Evolutionary conservation across 306 rosid genomes (phyloP), one percentile per base, ranked within the genome.

Genomic region (Vigna unguiculata): DNA sequence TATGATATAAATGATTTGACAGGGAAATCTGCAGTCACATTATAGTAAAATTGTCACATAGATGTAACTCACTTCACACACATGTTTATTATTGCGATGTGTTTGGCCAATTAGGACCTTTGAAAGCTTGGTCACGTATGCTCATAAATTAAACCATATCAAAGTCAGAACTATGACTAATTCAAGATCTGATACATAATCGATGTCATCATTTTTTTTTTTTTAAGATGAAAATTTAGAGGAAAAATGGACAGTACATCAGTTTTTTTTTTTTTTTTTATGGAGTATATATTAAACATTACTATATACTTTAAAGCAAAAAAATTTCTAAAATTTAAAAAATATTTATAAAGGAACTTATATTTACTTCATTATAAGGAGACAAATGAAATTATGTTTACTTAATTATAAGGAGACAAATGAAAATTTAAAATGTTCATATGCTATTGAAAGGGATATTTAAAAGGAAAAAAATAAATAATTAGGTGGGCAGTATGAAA

Each of bases 1-100:
- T 2, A 40, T 11, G 14, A 41, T 21, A 54, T 68, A 14, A 46
- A n/a, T n/a, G 74, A 69, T 21, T 71, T 71, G 78, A n/a, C 58
- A 58, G n/a, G 24, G 63, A 52, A 55, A 57, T 57, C 49, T 6
- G 19, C 1, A 59, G 22, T 19, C n/a, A 73, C 21, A 17, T 75
- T 46, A 30, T 20, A 32, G 40, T 48, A 25, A 21, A 13, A 46
- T 46, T 30, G 20, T 47, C 48, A 49, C 30, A 46, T 9, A 75
- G 32, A 2, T 13, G 62, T 1, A 55, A 57, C 57, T 10, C 57
- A 16, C 57, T 16, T 55, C 55, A 21, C 21, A 21, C 21, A 21
- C 16, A 61, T 75, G 51, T 21, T 53, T 22, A 48, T 53, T 38
- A 48, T 11, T 51, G 14, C 20, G 73, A 16, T 64, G 54, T 45